A percentile compares a stretch with the other conserved stretches of the same genome.
phyloP scores from a whole-genome alignment of 1,139 yeast species.

The Hanseniaspora sp. region DNA sequence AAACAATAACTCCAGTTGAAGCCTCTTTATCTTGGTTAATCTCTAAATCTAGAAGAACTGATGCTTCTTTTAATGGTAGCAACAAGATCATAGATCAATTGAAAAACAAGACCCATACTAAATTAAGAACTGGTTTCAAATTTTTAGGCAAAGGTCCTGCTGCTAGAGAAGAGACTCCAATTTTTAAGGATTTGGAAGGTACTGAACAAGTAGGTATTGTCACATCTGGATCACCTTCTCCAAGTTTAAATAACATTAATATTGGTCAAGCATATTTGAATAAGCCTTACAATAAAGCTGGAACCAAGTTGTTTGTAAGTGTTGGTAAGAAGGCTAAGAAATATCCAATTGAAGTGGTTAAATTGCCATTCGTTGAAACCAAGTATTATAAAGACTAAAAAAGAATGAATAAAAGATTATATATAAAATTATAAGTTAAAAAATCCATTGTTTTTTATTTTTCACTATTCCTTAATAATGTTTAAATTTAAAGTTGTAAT shows the following conservation, averaged over 20 bases:
- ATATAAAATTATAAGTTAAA: background rate
- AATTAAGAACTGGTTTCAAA: constrained; percentile 61
- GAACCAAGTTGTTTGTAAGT: constrained; percentile 61
- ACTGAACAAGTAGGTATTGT: constrained; percentile 55
- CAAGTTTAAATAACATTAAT: constrained; percentile 56
- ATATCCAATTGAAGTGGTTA: constrained; percentile 61
- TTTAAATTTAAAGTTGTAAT: too few relatives aligned
- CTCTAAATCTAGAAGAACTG: constrained; percentile 60
- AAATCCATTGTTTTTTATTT: background rate
- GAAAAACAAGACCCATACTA: constrained; percentile 46
- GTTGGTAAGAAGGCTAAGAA: constrained; percentile 59
- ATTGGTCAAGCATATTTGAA: constrained; percentile 86
- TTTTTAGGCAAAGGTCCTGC: constrained; percentile 69
- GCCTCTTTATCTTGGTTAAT: constrained; percentile 84
- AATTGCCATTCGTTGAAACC: constrained; percentile 74
- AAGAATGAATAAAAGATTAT: background rate
- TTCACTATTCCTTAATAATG: too few relatives aligned
- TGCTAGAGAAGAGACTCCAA: constrained; percentile 72
- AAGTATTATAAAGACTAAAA: constrained; percentile 45
- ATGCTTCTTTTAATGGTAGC: constrained; percentile 59
- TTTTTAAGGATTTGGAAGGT: constrained; percentile 39
- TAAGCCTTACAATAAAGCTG: constrained; percentile 62
- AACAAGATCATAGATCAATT: constrained; percentile 59
- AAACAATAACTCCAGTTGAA: constrained; percentile 74
- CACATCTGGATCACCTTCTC: constrained; percentile 87